Base-by-base conservation (phyloP, 2,329 filamentous ascomycete genomes). In the Nothophaeocryptopus gaeumannii region DNA sequence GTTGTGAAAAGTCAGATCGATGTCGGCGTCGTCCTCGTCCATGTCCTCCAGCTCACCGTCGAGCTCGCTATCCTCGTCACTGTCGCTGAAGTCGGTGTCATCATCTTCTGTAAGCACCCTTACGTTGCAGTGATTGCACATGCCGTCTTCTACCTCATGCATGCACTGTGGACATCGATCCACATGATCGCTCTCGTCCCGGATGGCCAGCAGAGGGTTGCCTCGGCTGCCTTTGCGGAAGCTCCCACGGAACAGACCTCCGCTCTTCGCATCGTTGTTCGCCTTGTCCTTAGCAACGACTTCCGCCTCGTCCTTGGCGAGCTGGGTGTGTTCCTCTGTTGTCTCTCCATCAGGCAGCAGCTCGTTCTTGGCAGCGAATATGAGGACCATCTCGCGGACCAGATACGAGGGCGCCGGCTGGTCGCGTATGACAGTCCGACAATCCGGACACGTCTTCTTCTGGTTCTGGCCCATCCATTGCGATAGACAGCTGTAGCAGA, bases 381-480 rank as follows among this genome's bases (percentile, higher is more conserved):
- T 73, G 51, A 80, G 75, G 16, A 83, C 81, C 67, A 87, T 77
- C 50, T 85, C 79, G 49, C 83, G 78, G 45, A 87, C 76, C 36
- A 86, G 66, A 63, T 84, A 87, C 35, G 83, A 81, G 20, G 83
- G 84, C 7, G 82, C 80, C 1, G 84, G 84, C 56, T 79, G 71
- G 26, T 78, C 70, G 55, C 73, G 78, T 50, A 86, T 79, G 32
- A 74, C 70, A 3, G 78, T 73, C 52, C 84, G 78, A 64, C 84
- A 88, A 64, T 86, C 83, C 12, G 84, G 84, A 66, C 84, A 88
- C 59, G 83, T 83, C 65, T 83, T 84, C 61, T 79, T 82, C 70
- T 77, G 80, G 53, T 76, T 78, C 58, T 75, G 75, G 37, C 81
- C 70, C 59, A 81, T 82, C 79, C 82, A 65, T 26, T 55, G 51